phyloP scores from a whole-genome alignment of 2,329 filamentous ascomycete genomes.

The Domatiomyces catenatus region DNA sequence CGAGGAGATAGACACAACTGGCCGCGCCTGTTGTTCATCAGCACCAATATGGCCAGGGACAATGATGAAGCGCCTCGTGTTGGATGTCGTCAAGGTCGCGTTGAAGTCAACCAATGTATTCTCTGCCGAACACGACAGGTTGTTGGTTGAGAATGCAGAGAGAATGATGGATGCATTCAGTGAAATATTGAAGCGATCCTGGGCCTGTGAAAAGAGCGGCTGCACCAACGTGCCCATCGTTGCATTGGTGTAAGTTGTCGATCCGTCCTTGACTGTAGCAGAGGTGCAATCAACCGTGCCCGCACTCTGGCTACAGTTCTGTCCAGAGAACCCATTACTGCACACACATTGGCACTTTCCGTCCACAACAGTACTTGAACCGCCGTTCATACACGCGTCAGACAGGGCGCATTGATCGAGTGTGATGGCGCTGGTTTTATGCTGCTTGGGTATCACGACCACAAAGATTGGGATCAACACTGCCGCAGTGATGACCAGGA shows the following conservation, averaged over 20 bases:
- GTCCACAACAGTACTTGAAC: conserved; percentile 54
- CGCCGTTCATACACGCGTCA: conserved; percentile 62
- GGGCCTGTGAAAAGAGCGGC: conserved; percentile 50
- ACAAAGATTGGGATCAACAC: conserved; percentile 61
- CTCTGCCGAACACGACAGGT: conserved; percentile 66
- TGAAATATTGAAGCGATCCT: conserved; percentile 58
- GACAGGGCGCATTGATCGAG: conserved; percentile 41
- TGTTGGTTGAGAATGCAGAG: conserved; percentile 57
- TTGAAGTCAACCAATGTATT: conserved; percentile 66
- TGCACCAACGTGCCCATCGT: conserved; percentile 71
- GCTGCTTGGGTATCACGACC: conserved; percentile 39
- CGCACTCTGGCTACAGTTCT: conserved; percentile 38
- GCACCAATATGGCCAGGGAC: conserved; percentile 5
- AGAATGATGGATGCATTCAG: conserved; percentile 56
- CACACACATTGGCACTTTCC: conserved; percentile 73
- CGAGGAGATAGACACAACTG: conserved; percentile 2
- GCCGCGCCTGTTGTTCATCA: neutral
- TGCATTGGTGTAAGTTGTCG: conserved; percentile 40
- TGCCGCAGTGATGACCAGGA: conserved; percentile 64
- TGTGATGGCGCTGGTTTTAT: conserved; percentile 20
- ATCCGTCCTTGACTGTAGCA: conserved; percentile 33
- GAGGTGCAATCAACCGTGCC: conserved; percentile 30
- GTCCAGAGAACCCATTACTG: conserved; percentile 67
- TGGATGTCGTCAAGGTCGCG: conserved; percentile 27
- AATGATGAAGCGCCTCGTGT: conserved; percentile 15